Evolutionary conservation across 139 green algal genomes (phyloP), one percentile per base, ranked within the genome.

Genomic region (Coccomyxa sp.): DNA sequence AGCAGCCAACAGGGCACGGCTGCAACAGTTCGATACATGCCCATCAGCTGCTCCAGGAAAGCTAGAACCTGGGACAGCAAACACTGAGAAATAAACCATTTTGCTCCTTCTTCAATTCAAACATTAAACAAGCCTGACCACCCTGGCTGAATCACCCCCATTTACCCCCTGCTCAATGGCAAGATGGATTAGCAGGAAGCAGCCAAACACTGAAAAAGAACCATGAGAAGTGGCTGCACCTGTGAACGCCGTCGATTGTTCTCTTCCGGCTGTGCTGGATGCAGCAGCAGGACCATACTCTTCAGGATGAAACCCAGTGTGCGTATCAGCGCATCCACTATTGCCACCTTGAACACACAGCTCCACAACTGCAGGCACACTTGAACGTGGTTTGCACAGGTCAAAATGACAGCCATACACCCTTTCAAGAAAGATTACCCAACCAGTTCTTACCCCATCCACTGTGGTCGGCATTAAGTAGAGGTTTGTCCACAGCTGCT

Each of bases 21-120:
- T 13, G 94, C 77, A 31, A 95, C 58, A 18, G 79, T 74, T 10
- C 93, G 82, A 79, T 95, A 92, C 4, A 87, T 59, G 16, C 86
- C 31, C 13, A 79, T 28, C 11, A 77, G 30, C 58, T 94, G 90
- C 82, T 95, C 92, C 59, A 92, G 14, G 4, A 88, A 58, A 0
- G 92, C 89, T 67, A 94, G 79, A 13, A 89, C 18, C 66, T 88
- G 79, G n/a, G 10, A 71, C 1, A 25, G 63, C 63, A 71, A 25
- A 21, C 63, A 15, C 63, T 51, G 38, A 51, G 38, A 51, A 51
- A 7, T 51, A 7, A 51, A 51, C 3, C 3, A 7, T 51, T 9
- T 77, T 79, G 21, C 21, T 74, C 21, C 66, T 27, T 3, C 66
- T 27, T 27, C 66, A 74, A 74, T 10, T 74, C 38, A 51, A 51